phyloP scores from a whole-genome alignment of 192 early-diverging fungal genomes.

The Spizellomyces sp. region DNA sequence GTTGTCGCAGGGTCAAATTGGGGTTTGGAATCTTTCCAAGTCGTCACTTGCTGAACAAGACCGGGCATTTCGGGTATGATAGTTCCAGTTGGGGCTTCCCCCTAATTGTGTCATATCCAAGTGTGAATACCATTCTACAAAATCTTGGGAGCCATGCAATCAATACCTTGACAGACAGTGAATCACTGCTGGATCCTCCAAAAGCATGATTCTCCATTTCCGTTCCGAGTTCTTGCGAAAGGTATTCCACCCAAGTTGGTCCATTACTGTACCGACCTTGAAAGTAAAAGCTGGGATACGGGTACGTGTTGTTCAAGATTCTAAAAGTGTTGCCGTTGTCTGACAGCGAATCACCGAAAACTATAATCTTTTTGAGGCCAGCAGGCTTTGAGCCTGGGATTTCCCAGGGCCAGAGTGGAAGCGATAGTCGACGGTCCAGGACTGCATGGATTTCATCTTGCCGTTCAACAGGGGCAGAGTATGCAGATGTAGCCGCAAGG shows the following conservation, averaged over 20 bases:
- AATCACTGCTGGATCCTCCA: slow-evolving; percentile 41
- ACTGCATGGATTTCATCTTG: too few relatives aligned
- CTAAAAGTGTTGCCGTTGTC: slow-evolving; percentile 4
- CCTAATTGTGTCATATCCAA: not conserved
- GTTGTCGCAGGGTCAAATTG: slow-evolving; percentile 2
- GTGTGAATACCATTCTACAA: too few relatives aligned
- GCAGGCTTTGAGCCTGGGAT: not conserved
- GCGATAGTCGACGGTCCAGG: not conserved
- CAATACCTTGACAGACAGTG: not conserved
- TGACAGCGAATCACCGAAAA: not conserved
- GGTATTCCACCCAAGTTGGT: slow-evolving; percentile 46
- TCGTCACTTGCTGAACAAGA: not conserved
- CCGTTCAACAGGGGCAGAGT: too few relatives aligned
- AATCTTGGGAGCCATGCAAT: too few relatives aligned
- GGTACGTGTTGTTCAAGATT: not conserved
- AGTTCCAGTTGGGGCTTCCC: not conserved
- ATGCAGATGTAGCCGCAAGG: too few relatives aligned
- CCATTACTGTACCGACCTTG: slow-evolving; percentile 55
- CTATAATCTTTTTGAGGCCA: slow-evolving; percentile 7
- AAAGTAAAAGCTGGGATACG: slow-evolving; percentile 24
- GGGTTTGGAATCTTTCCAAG: not conserved
- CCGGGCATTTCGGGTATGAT: not conserved
- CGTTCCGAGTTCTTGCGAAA: slow-evolving; percentile 18
- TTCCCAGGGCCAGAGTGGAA: not conserved
- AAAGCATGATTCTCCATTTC: slow-evolving; percentile 44